A percentile compares a stretch with the other conserved stretches of the same genome.
Conservation (phyloP, 2,329 filamentous ascomycete species). For the Curvularia verruculosa region DNA sequence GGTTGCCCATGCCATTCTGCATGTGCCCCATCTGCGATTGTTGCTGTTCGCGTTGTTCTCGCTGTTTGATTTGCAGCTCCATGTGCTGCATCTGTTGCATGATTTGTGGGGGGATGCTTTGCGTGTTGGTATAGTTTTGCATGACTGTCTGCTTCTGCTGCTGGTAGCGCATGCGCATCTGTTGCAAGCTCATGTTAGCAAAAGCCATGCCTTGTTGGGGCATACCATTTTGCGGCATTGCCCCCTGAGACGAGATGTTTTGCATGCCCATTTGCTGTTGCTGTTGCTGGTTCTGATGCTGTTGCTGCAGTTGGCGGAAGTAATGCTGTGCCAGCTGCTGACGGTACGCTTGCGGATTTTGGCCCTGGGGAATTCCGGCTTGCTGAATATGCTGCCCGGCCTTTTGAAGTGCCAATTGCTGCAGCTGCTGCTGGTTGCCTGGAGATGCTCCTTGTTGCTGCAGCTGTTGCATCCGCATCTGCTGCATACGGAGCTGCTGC, state of each 20-base stretch:
- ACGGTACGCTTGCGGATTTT: conserved; percentile 35
- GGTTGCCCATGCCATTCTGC: conserved; percentile 22
- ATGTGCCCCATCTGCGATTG: conserved; percentile 29
- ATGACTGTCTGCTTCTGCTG: conserved; percentile 35
- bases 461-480: conserved; percentile 41
- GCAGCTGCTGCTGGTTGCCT: conserved; percentile 30
- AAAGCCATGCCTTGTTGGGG: conserved; percentile 30
- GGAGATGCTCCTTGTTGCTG: conserved; percentile 30
- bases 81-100: conserved; percentile 38
- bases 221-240: conserved; percentile 30
- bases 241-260: conserved; percentile 35
- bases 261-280: conserved; percentile 38
- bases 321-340: conserved; percentile 35
- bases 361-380: conserved; percentile 40
- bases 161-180: conserved; percentile 34
- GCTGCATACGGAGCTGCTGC: conserved; percentile 36
- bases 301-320: conserved; percentile 37
- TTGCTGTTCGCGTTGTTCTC: conserved; percentile 31
- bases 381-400: conserved; percentile 41
- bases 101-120: conserved; percentile 35
- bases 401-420: conserved; percentile 42
- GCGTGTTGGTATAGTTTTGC: conserved; percentile 25
- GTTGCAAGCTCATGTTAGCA: conserved; percentile 37
- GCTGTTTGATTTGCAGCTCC: conserved; percentile 34
- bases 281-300: conserved; percentile 40